Base-by-base conservation (phyloP, 108 stramenopile genomes). In the Discostella stelligeroides region DNA sequence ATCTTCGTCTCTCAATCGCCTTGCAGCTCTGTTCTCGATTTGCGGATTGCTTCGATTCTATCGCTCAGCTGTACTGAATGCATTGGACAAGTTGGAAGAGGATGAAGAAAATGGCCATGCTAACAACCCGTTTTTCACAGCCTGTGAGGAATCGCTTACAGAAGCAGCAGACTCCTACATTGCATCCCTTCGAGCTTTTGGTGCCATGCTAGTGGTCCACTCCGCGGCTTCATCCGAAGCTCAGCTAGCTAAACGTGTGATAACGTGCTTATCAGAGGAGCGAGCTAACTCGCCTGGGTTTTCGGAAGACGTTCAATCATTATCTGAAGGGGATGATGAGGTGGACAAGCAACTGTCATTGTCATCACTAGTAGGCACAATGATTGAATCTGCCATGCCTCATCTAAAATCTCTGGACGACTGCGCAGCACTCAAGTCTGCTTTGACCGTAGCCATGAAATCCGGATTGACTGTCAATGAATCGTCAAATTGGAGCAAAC, bases 11-110 rank as follows among this genome's bases (percentile, higher is more conserved):
- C 63, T 91, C 9, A 61, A 60, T 69, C 80, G 82, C 9, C 49
- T 95, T 8, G 75, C 86, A 4, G 83, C 89, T 4, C 61, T 95
- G 20, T 95, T 85, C 66, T 84, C 86, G 24, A 83, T 95, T 25
- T 87, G 88, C 63, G 93, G 93, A 3, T 79, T 95, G 8, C 72
- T 95, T 12, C 80, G 89, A 17, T 95, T 91, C 63, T 95, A 95
- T 54, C 28, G 70, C 15, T 77, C 88, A 8, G 93, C 91, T 21
- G 61, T 90, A 4, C 79, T 75, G 4, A 95, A 86, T 58, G 58
- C 85, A 18, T 43, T 86, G 38, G 66, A 70, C 13, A 89, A 86
- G 42, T 60, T 85, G 23, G 64, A 76, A 15, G 47, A 50, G 8
- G 39, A 40, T 0, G 50, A 15, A 21, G 46, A 48, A 17, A 11